These are phyloP conservation scores for Scedosporium minutisporum DNA, from an alignment of 2,329 filamentous ascomycete species.

Conservation along the genomic window DNA sequence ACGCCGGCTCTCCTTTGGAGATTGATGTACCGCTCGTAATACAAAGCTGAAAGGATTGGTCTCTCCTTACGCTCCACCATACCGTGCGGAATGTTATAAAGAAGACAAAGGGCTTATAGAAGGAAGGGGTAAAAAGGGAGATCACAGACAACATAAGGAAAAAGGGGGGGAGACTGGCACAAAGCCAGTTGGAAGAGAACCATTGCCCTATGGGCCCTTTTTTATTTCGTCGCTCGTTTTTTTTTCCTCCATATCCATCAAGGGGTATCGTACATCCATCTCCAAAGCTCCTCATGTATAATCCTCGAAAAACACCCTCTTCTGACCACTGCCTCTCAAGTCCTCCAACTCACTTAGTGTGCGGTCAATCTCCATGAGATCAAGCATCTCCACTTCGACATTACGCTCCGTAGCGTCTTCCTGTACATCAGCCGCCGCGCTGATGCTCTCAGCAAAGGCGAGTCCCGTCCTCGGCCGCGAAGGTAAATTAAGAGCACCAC, in stretches of 20 bases:
- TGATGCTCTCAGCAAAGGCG: conserved; percentile 41
- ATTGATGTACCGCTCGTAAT: conserved; percentile 63
- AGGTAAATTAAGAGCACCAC: conserved; percentile 13
- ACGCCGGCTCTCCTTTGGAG: conserved; percentile 1
- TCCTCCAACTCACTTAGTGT: conserved; percentile 46
- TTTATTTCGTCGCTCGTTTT: neutral
- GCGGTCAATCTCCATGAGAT: conserved; percentile 57
- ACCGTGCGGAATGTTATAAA: conserved; percentile 48
- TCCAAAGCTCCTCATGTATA: conserved; percentile 12
- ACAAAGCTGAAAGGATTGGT: conserved; percentile 66
- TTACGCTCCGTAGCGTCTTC: conserved; percentile 41
- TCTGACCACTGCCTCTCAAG: conserved; percentile 35
- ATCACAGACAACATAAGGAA: neutral
- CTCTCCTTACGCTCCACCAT: conserved; percentile 70
- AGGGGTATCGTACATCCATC: conserved; percentile 25
- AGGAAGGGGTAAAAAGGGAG: conserved; percentile 5
- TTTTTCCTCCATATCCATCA: neutral
- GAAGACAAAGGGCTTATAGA: neutral
- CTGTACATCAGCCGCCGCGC: conserved; percentile 41
- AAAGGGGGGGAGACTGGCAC: neutral
- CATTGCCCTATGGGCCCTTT: neutral
- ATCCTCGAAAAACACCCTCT: conserved; percentile 43
- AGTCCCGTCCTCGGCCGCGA: conserved; percentile 29
- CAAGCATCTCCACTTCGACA: conserved; percentile 51
- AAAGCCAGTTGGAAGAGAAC: neutral